Conservation (phyloP, 768 basidiomycete genomes). For the Trametes sanguinea region DNA sequence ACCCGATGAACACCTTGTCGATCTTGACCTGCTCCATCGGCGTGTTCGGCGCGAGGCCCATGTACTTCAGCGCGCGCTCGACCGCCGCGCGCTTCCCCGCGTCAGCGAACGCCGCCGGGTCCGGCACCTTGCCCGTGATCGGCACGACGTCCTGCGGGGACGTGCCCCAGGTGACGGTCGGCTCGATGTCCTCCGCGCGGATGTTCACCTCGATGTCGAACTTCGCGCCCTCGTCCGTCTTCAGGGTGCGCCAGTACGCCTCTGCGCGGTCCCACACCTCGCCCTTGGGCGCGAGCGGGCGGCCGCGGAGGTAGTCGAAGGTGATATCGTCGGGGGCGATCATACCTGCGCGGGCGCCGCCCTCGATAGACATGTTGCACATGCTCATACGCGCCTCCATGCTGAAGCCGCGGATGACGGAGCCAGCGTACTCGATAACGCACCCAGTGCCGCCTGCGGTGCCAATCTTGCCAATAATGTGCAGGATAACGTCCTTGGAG, state of each 20-base stretch:
- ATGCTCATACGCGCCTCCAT: constrained; percentile 66
- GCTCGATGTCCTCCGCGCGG: constrained; percentile 60
- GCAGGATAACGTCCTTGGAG: constrained; percentile 65
- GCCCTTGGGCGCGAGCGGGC: constrained; percentile 58
- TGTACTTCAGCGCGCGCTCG: constrained; percentile 58
- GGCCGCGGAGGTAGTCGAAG: constrained; percentile 60
- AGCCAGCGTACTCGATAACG: constrained; percentile 65
- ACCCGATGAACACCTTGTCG: constrained; percentile 70
- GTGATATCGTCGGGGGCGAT: constrained; percentile 65
- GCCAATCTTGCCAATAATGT: constrained; percentile 65
- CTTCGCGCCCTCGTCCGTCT: constrained; percentile 56
- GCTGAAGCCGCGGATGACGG: constrained; percentile 52
- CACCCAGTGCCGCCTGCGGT: constrained; percentile 67
- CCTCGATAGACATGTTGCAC: constrained; percentile 74
- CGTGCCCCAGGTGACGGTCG: constrained; percentile 68
- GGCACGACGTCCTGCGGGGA: constrained; percentile 64
- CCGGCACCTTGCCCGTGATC: constrained; percentile 58
- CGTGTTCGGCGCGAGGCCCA: constrained; percentile 57
- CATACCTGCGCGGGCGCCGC: constrained; percentile 66
- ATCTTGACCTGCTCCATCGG: constrained; percentile 58
- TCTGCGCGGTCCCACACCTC: constrained; percentile 62
- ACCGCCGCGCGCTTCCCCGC: constrained; percentile 47
- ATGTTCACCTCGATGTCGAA: constrained; percentile 62
- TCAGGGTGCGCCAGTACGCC: constrained; percentile 59
- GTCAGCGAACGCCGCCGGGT: constrained; percentile 49